These are phyloP conservation scores for Tylopilus cervinicoccineus DNA, from an alignment of 768 basidiomycete species.

Conservation along the genomic window DNA sequence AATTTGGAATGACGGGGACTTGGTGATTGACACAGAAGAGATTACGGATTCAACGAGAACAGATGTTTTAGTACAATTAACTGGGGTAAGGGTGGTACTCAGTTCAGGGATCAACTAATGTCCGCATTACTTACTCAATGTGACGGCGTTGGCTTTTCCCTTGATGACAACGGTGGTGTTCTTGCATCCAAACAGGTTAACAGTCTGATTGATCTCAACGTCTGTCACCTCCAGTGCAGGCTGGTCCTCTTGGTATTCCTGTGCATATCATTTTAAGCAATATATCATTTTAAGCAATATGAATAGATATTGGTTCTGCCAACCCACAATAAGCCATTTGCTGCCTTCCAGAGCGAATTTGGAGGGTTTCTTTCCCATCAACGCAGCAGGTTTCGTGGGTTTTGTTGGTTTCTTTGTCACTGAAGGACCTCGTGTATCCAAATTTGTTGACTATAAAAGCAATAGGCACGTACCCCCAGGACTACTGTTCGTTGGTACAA, in stretches of 20 bases:
- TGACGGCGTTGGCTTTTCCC: conserved; percentile 95
- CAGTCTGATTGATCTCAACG: conserved; percentile 72
- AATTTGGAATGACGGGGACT: conserved; percentile 88
- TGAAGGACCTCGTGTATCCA: conserved; percentile 10
- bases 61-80: conserved; percentile 84
- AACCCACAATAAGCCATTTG: conserved; percentile 87
- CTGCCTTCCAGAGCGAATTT: conserved; percentile 88
- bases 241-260: conserved; percentile 95
- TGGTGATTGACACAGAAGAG: conserved; percentile 84
- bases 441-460: not conserved
- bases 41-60: conserved; percentile 90
- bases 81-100: conserved; percentile 36
- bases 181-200: conserved; percentile 92
- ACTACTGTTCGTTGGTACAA: conserved; percentile 44
- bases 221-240: conserved; percentile 66
- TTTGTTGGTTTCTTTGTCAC: conserved; percentile 64
- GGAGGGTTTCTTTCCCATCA: conserved; percentile 87
- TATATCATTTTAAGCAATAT: conserved; percentile 8
- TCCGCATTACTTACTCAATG: conserved; percentile 53
- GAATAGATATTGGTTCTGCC: not conserved
- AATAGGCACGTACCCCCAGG: conserved; percentile 32
- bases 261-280: not conserved
- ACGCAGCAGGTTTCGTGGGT: conserved; percentile 79
- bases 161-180: conserved; percentile 76
- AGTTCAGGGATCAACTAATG: not conserved